phyloP scores from a whole-genome alignment of 2,329 filamentous ascomycete species.

The Ophiostoma sp. region DNA sequence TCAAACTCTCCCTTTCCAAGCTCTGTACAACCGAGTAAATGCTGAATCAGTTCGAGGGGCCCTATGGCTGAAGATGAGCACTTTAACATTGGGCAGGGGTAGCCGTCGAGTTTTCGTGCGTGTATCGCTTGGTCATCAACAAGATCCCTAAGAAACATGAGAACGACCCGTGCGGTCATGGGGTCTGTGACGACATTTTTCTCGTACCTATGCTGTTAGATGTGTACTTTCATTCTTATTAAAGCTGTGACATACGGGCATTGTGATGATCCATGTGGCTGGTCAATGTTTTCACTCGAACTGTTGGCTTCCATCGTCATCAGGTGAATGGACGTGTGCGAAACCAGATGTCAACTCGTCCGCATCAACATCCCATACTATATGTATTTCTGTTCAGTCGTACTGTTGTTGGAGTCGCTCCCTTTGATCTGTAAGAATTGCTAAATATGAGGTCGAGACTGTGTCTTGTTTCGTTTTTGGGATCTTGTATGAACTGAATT shows the following conservation, averaged over 20 bases:
- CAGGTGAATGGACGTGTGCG: not conserved
- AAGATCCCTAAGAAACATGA: not conserved
- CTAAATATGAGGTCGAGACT: not conserved
- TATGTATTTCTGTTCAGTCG: not conserved
- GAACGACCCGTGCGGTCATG: not conserved
- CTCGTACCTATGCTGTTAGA: not conserved
- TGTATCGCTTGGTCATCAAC: not conserved
- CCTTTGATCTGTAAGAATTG: not conserved
- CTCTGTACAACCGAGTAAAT: not conserved
- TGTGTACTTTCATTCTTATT: not conserved
- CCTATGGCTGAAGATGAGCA: not conserved
- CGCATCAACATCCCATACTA: not conserved
- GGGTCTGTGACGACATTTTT: not conserved
- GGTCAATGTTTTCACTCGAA: not conserved
- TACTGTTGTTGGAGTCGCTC: not conserved
- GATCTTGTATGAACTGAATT: not conserved
- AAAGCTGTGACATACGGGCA: not conserved
- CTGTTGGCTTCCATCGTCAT: not conserved
- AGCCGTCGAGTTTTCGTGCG: not conserved
- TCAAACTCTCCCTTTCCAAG: not conserved
- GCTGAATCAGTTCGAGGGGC: not conserved
- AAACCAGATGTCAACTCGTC: not conserved
- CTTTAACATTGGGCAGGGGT: not conserved
- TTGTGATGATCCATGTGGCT: not conserved
- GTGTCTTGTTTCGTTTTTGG: not conserved